Base-by-base conservation (phyloP, 306 rosid genomes). In the Begonia fuchsioides region DNA sequence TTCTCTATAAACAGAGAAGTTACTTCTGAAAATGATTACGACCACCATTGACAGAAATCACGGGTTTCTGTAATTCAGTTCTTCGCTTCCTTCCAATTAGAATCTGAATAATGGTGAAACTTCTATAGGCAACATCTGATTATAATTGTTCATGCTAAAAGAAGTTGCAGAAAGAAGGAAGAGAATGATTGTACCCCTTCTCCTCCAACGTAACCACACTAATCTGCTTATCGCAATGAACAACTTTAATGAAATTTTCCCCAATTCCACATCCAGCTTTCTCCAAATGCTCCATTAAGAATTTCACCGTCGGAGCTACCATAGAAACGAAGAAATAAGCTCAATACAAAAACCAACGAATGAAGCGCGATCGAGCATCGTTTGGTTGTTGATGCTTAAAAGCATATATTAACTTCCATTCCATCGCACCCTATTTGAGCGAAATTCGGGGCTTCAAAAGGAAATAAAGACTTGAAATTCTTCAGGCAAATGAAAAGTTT, bases 201-300 rank as follows among this genome's bases (percentile, higher is more conserved):
- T 6, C 96, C 96, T 3, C 57, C 74, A 44, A 55, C 16, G 26
- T 72, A 88, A 48, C 94, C 94, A 5, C 94, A 12, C 75, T 65
- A 6, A 58, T 5, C 50, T 10, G 15, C 38, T 41, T 44, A 12
- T 72, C 35, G 49, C 96, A 88, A 47, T 66, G 55, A 40, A 68
- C 67, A 38, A 87, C 78, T 69, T 54, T 77, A 60, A 87, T 50
- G 61, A 80, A 83, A 57, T 58, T 68, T 26, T 83, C 75, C 11
- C 73, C 72, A 16, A 83, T 55, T 2, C 41, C 53, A 57, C 96
- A 87, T 52, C 94, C 96, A 56, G 87, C 65, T 75, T 80, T 74
- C 68, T 71, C 82, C 67, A 83, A 58, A 47, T 65, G 71, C 60
- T 77, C 84, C 71, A 67, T 60, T 60, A 87, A 65, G 62, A 80